Base-by-base conservation (phyloP, 106 monocot genomes). In the Dioscorea zingiberensis region DNA sequence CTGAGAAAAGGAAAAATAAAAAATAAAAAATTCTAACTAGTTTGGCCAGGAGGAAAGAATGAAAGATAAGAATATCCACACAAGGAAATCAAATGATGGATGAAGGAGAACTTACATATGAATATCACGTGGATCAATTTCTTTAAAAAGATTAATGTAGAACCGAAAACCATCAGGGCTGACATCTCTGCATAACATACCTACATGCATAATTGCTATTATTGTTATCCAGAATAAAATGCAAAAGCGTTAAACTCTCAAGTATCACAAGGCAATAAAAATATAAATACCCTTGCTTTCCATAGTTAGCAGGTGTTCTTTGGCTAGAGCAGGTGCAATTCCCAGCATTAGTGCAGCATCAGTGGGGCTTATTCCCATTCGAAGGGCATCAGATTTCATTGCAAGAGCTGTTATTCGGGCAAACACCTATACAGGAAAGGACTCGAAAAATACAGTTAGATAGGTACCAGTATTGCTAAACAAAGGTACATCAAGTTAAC, bases 81-180 rank as follows among this genome's bases (percentile, higher is more conserved):
- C 17, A 29, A 58, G 12, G 12, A 29, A 58, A 21, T 2, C 44
- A 71, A 17, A 58, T 57, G 53, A 1, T 26, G 5, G 28, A 7
- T 26, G 13, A n/a, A 6, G 38, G 38, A 10, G 17, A 11, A 77
- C 85, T 81, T 75, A 98, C 92, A 26, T 44, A 57, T 86, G 74
- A 26, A 98, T 84, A 69, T 86, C 61, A 26, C 51, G 67, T 15
- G 70, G 69, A 77, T 92, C 84, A 64, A 98, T 73, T 22, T 92
- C 97, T 65, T 76, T 84, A 73, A 98, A 98, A 13, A 92, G 46
- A 80, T 98, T 98, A 38, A 74, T 60, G 67, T 78, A 89, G 66
- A 98, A 98, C 51, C 92, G 97, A 68, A 98, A 86, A 45, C 97
- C 97, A 64, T 98, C 97, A 32, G 97, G 85, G 62, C 97, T 98